Percentiles rank a stretch among this genome's conserved stretches.
Evolutionary conservation across 805 yeast species (phyloP).

Genomic region (Hanseniaspora nectarophila): DNA sequence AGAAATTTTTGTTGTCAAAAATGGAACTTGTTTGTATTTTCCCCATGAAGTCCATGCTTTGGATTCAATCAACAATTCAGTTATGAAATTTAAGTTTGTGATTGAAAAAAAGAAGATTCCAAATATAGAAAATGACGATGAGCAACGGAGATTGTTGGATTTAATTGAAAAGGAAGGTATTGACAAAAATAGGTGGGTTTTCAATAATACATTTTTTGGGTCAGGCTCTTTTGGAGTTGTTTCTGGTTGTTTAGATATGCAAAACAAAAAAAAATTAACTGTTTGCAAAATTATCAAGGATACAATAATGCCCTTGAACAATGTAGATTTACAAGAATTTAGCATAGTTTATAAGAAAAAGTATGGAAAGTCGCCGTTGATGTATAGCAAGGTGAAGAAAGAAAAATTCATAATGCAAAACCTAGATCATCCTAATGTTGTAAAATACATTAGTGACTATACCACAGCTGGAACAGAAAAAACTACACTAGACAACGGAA

Average conservation of each 20-base stretch:
- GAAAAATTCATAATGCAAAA: constrained; percentile 36
- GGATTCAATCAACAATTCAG: background rate
- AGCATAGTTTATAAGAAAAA: background rate
- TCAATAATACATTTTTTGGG: constrained; percentile 6
- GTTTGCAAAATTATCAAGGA: constrained; percentile 8
- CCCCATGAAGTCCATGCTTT: constrained; percentile 23
- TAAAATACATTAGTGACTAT: constrained; percentile 33
- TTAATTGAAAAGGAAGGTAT: background rate
- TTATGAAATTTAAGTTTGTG: background rate
- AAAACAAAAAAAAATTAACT: background rate
- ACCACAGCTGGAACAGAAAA: constrained; percentile 18
- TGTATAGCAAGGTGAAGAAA: constrained; percentile 17
- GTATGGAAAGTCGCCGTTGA: background rate
- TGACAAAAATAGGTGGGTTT: background rate
- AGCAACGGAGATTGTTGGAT: background rate
- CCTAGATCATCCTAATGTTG: constrained; percentile 40
- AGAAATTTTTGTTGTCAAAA: constrained; percentile 33
- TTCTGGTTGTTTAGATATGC: constrained; percentile 10
- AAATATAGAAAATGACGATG: background rate
- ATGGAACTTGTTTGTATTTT: constrained; percentile 23
- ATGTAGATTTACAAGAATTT: constrained; percentile 19
- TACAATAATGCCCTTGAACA: background rate
- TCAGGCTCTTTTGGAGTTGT: constrained; percentile 42
- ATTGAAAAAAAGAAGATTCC: background rate
- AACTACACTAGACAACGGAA: background rate